Conservation (phyloP, 2,329 filamentous ascomycete species). For the Trichophyton benhamiae region DNA sequence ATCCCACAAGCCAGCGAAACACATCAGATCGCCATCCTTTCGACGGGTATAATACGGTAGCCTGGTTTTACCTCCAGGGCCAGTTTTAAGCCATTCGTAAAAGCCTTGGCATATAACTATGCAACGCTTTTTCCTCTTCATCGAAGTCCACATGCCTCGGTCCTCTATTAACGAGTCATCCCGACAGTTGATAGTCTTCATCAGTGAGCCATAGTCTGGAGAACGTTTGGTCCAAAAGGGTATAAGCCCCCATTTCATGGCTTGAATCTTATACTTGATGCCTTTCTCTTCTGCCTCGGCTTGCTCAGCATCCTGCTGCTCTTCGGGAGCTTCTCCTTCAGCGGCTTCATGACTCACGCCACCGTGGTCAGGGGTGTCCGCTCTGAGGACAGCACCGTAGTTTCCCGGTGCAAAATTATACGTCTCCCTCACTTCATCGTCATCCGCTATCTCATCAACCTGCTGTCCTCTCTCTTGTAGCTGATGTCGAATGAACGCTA, state of each 20-base stretch:
- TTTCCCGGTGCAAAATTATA: constrained; percentile 92
- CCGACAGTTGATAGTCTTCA: constrained; percentile 91
- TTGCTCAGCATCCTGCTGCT: constrained; percentile 16
- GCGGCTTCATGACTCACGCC: constrained; percentile 19
- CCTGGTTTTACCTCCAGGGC: constrained; percentile 58
- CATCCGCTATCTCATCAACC: constrained; percentile 57
- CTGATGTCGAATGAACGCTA: constrained; percentile 60
- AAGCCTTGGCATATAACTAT: constrained; percentile 84
- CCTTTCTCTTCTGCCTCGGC: constrained; percentile 12
- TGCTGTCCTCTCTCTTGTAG: constrained; percentile 63
- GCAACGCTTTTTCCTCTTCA: constrained; percentile 84
- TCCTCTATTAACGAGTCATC: constrained; percentile 69
- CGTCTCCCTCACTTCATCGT: constrained; percentile 58
- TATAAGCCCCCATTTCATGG: constrained; percentile 92
- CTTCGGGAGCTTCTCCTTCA: constrained; percentile 22
- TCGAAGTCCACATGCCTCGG: constrained; percentile 77
- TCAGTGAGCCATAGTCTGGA: constrained; percentile 61
- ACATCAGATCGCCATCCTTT: constrained; percentile 73
- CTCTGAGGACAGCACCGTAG: constrained; percentile 73
- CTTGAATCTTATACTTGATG: constrained; percentile 64
- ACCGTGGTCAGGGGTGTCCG: constrained; percentile 53
- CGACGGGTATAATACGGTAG: constrained; percentile 73
- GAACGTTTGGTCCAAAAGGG: constrained; percentile 86
- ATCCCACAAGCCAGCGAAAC: constrained; percentile 86
- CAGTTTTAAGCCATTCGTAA: constrained; percentile 87